These are phyloP conservation scores for Backusella parvicylindrica DNA, from an alignment of 192 early-diverging fungal species.

Conservation along the genomic window DNA sequence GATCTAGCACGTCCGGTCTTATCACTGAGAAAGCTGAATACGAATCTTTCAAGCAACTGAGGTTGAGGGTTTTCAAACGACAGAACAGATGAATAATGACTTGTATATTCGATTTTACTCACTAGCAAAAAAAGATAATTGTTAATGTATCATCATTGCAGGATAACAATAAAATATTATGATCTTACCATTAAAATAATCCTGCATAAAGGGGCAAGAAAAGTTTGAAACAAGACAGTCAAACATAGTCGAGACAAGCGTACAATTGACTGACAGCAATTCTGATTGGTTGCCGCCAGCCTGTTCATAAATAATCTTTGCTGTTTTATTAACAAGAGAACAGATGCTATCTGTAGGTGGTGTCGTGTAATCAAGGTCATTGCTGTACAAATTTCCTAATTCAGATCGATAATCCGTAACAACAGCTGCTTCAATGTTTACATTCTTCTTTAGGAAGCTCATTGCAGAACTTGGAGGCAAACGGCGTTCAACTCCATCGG, in stretches of 20 bases:
- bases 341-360: constrained; percentile 38
- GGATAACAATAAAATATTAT: background rate
- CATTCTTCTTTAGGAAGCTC: constrained; percentile 61
- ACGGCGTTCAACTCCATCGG: constrained; percentile 37
- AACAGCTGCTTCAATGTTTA: constrained; percentile 61
- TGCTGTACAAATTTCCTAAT: constrained; percentile 57
- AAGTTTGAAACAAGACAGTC: constrained; percentile 65
- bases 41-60: constrained; percentile 42
- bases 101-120: constrained; percentile 23
- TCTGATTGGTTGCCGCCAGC: constrained; percentile 35
- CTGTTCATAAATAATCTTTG: constrained; percentile 49
- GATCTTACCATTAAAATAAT: constrained; percentile 44
- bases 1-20: constrained; percentile 29
- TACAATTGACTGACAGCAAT: constrained; percentile 48
- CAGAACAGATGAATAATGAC: constrained; percentile 47
- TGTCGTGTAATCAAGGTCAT: constrained; percentile 40
- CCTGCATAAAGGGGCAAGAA: constrained; percentile 52
- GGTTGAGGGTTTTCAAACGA: constrained; percentile 32
- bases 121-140: background rate
- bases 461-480: constrained; percentile 73
- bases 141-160: background rate
- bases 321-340: constrained; percentile 55
- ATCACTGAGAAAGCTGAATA: constrained; percentile 42
- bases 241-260: constrained; percentile 48
- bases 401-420: constrained; percentile 56